These are phyloP conservation scores for Stemphylium lycopersici DNA, from an alignment of 2,329 filamentous ascomycete genomes.

Conservation along the genomic window DNA sequence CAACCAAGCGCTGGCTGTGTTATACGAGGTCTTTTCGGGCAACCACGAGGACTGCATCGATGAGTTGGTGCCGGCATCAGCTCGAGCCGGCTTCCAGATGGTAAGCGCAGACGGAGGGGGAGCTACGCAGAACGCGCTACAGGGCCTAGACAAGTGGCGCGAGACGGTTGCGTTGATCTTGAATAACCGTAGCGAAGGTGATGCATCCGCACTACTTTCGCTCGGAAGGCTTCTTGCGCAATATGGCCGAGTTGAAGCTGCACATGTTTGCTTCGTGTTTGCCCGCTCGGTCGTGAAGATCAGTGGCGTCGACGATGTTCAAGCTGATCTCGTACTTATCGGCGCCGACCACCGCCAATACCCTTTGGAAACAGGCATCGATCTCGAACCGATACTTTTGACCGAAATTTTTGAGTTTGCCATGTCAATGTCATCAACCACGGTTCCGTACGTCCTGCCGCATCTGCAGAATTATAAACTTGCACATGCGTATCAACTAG, in stretches of 20 bases:
- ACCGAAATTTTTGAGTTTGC: conserved; percentile 96
- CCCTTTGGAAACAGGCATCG: conserved; percentile 74
- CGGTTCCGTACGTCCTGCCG: conserved; percentile 65
- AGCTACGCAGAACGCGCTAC: conserved; percentile 72
- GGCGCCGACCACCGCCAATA: conserved; percentile 80
- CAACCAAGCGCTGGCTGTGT: conserved; percentile 84
- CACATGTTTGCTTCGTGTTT: conserved; percentile 93
- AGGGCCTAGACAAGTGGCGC: conserved; percentile 90
- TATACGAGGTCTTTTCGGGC: conserved; percentile 93
- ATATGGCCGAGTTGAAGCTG: conserved; percentile 88
- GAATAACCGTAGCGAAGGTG: conserved; percentile 83
- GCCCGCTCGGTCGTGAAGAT: conserved; percentile 74
- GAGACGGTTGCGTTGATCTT: conserved; percentile 86
- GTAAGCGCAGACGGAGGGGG: conserved; percentile 70
- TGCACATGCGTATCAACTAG: conserved; percentile 81
- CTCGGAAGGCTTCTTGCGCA: conserved; percentile 81
- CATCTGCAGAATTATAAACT: conserved; percentile 92
- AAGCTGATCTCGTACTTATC: conserved; percentile 79
- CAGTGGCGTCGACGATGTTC: conserved; percentile 81
- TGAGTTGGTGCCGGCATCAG: conserved; percentile 91
- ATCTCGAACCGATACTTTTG: conserved; percentile 87
- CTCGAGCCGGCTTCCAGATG: conserved; percentile 89
- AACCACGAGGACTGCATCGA: conserved; percentile 95
- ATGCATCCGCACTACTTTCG: conserved; percentile 76
- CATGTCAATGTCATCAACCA: conserved; percentile 68